Evolutionary conservation across 768 basidiomycete genomes (phyloP).

Genomic region (Russula sp.): DNA sequence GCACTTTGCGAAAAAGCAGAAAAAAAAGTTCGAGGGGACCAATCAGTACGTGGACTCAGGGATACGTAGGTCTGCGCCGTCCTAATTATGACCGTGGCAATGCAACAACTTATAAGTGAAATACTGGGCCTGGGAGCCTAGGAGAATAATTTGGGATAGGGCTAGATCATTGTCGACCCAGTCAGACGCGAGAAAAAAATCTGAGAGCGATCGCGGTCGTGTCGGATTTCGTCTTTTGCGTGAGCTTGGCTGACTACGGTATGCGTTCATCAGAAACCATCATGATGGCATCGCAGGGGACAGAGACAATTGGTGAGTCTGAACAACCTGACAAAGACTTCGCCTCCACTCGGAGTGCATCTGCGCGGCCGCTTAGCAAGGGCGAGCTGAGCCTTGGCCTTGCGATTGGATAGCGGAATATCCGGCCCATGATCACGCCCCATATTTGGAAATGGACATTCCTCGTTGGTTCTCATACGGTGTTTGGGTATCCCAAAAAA

Average conservation of each 20-base stretch:
- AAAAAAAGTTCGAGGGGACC: neutral
- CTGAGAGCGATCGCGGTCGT: neutral
- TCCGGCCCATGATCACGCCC: neutral
- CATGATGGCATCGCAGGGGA: neutral
- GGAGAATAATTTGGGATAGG: constrained; percentile 1
- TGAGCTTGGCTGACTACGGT: neutral
- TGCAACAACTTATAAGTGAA: neutral
- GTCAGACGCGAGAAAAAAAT: neutral
- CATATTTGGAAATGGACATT: neutral
- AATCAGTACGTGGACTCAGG: neutral
- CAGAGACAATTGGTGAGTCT: neutral
- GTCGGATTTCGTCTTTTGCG: neutral
- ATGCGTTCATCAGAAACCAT: neutral
- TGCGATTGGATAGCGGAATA: too few species aligned
- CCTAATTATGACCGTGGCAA: neutral
- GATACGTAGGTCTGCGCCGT: neutral
- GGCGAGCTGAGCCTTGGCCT: too few species aligned
- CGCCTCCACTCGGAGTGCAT: neutral
- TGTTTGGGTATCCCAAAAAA: constrained; percentile 4
- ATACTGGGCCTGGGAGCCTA: neutral
- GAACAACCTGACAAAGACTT: neutral
- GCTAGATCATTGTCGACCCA: too few species aligned
- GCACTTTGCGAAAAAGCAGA: neutral
- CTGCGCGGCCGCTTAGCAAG: too few species aligned
- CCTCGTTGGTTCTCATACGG: neutral